Base-by-base conservation (phyloP, 352 stramenopile species). In the Globisporangium spiculum region DNA sequence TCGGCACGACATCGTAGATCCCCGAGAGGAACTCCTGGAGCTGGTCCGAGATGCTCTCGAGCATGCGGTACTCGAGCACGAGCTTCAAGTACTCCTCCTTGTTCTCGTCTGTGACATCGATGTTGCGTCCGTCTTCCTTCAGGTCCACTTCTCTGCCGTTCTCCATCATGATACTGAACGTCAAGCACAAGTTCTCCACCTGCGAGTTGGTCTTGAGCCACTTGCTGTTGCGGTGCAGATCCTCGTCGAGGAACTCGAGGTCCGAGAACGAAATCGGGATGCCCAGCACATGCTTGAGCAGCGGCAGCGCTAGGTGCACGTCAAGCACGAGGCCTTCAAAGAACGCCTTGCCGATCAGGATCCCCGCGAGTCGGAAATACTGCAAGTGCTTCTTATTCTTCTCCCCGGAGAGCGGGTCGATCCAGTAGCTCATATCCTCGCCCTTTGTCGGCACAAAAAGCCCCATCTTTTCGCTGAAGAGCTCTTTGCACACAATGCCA, bases 61-160 rank as follows among this genome's bases (percentile, higher is more conserved):
- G 84, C 86, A 93, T 92, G 57, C 82, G 82, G 61, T 92, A 85
- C 70, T 89, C 79, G 16, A 93, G 77, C 48, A 92, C 65, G 18
- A 91, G 74, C 1, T 66, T 66, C 20, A 93, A 48, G 48, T 98
- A 99, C 75, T 99, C 92, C 14, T 95, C 83, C 67, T 98, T 94
- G 87, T 99, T 99, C 18, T 98, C 94, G 61, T 98, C 96, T 5
- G 90, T 98, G 4, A 99, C 93, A 53, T 97, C 83, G 48, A 99
- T 88, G 65, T 97, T 79, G 9, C 80, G 78, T 3, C 97, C 97
- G 48, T 86, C 85, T 20, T 90, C 75, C 44, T 98, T 94, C 10
- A 99, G 77, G 44, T 98, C 92, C 22, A 99, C 82, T 58, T 89
- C 82, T 3, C 73, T 69, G 38, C 75, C 76, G 44, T 83, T 81